Percentiles rank a stretch among this genome's conserved stretches.
phyloP scores from a whole-genome alignment of 768 basidiomycete genomes.

The Dentipellis fragilis region DNA sequence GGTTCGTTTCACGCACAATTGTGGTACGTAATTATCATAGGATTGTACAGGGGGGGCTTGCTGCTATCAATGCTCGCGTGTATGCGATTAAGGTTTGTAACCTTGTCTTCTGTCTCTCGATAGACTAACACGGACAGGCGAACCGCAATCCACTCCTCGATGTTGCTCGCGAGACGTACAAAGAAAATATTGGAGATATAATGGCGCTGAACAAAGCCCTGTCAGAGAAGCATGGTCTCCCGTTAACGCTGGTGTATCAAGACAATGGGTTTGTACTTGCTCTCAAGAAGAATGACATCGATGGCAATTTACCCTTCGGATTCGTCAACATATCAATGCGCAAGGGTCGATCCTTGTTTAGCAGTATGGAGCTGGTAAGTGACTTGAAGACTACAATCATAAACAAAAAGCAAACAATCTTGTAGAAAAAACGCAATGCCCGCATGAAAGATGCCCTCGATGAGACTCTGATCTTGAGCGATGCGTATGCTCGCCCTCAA shows the following conservation, averaged over 20 bases:
- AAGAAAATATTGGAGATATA: slow-evolving; percentile 87
- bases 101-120: neutral
- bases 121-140: slow-evolving; percentile 31
- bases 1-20: slow-evolving; percentile 24
- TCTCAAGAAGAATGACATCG: slow-evolving; percentile 58
- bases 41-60: slow-evolving; percentile 49
- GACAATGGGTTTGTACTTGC: slow-evolving; percentile 66
- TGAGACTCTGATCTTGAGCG: slow-evolving; percentile 79
- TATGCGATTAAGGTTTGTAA: slow-evolving; percentile 67
- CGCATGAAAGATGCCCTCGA: slow-evolving; percentile 87
- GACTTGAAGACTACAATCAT: neutral
- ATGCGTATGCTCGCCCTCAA: slow-evolving; percentile 37
- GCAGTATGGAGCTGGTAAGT: slow-evolving; percentile 72
- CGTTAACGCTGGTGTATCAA: slow-evolving; percentile 59
- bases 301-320: slow-evolving; percentile 51
- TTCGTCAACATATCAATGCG: slow-evolving; percentile 61
- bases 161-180: slow-evolving; percentile 90
- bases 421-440: slow-evolving; percentile 78
- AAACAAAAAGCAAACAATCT: neutral
- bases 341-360: slow-evolving; percentile 67
- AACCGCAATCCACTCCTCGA: slow-evolving; percentile 80
- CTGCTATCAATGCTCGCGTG: slow-evolving; percentile 68
- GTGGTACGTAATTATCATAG: neutral
- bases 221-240: slow-evolving; percentile 53
- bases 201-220: slow-evolving; percentile 52